A percentile compares a stretch with the other conserved stretches of the same genome.
These are phyloP conservation scores for Alternaria longipes DNA, from an alignment of 2,329 filamentous ascomycete genomes.

Conservation along the genomic window DNA sequence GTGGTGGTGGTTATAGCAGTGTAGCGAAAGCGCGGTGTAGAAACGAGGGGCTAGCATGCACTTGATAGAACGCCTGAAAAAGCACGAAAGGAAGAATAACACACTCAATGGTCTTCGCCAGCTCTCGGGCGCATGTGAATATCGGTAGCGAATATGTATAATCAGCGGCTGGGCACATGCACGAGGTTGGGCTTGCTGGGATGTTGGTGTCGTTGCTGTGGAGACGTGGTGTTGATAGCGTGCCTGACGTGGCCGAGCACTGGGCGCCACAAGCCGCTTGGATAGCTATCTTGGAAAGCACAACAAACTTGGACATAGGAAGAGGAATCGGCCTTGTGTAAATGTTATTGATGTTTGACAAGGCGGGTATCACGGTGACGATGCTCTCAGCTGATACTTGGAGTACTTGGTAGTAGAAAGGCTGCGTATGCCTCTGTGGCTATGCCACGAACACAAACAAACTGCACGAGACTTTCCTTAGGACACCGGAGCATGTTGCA, in stretches of 20 bases:
- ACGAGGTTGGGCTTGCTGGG: constrained; percentile 26
- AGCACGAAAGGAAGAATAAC: constrained; percentile 11
- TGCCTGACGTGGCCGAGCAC: constrained; percentile 39
- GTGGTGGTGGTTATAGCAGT: constrained; percentile 7
- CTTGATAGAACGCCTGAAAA: constrained; percentile 7
- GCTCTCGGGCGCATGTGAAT: constrained; percentile 7
- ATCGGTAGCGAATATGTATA: constrained; percentile 40
- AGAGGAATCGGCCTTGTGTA: constrained; percentile 5
- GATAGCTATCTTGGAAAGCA: constrained; percentile 21
- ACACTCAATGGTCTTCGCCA: constrained; percentile 3
- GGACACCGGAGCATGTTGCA: neutral
- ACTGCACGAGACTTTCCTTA: neutral
- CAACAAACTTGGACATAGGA: constrained; percentile 3
- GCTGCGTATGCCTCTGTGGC: constrained; percentile 1
- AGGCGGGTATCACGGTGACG: constrained; percentile 6
- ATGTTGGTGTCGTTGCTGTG: constrained; percentile 38
- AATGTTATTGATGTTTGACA: neutral
- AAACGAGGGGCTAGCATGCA: constrained; percentile 28
- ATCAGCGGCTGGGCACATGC: constrained; percentile 24
- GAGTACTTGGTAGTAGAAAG: constrained; percentile 5
- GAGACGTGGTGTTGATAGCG: constrained; percentile 35
- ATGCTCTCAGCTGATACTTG: constrained; percentile 2
- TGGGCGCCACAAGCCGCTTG: constrained; percentile 23
- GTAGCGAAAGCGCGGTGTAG: constrained; percentile 15
- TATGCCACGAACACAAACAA: neutral